Percentiles rank a stretch among this genome's conserved stretches.
These are phyloP conservation scores for Zancudomyces culisetae DNA, from an alignment of 371 early-diverging fungal genomes.

Conservation along the genomic window DNA sequence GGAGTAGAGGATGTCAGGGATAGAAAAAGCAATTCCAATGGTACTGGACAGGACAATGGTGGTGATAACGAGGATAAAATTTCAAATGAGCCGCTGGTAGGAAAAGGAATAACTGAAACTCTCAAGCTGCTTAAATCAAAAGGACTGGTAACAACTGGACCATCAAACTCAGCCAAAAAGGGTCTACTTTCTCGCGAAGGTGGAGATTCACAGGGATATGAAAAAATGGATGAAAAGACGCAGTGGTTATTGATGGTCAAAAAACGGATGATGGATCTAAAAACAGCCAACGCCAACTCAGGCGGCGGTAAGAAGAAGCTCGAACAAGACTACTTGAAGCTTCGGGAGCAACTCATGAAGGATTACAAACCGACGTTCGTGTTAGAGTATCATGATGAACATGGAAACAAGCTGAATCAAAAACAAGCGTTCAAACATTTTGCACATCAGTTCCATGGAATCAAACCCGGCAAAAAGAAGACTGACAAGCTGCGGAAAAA, in stretches of 20 bases:
- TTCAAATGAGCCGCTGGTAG: background rate
- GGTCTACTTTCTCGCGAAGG: slow-evolving; percentile 21
- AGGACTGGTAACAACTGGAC: background rate
- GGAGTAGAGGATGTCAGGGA: background rate
- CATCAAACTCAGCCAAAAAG: background rate
- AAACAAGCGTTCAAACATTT: slow-evolving; percentile 84
- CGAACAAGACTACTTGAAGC: slow-evolving; percentile 46
- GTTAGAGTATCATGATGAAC: slow-evolving; percentile 77
- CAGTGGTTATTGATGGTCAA: background rate
- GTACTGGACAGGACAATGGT: background rate
- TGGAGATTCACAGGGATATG: slow-evolving; percentile 23
- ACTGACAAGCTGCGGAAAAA: slow-evolving; percentile 73
- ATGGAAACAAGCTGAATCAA: slow-evolving; percentile 53
- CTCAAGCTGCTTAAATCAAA: background rate
- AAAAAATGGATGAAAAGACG: slow-evolving; percentile 2
- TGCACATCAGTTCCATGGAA: slow-evolving; percentile 92
- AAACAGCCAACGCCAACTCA: too few species aligned
- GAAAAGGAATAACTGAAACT: background rate
- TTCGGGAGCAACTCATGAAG: slow-evolving; percentile 62
- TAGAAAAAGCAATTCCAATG: background rate
- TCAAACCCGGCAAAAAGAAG: slow-evolving; percentile 78
- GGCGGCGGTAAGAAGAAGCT: too few species aligned
- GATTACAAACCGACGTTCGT: slow-evolving; percentile 78
- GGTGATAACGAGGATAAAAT: background rate
- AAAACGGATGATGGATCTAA: slow-evolving; percentile 1